Conservation (phyloP, 225 moss, liverwort and hornwort species). For the Sphagnum tenellum region DNA sequence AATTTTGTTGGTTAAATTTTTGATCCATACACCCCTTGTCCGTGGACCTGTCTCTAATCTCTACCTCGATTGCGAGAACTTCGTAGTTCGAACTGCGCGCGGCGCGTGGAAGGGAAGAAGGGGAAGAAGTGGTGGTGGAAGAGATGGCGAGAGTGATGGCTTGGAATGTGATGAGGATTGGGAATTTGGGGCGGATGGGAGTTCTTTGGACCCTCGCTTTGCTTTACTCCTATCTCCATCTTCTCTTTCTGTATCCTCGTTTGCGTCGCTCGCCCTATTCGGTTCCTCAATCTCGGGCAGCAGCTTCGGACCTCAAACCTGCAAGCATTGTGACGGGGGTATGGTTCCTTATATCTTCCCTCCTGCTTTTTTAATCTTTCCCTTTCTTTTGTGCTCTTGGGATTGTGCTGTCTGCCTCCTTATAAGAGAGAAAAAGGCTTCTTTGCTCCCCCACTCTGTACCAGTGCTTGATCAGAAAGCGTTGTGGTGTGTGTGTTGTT, state of each 20-base stretch:
- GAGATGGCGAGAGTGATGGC: background rate
- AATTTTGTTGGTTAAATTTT: too few species aligned
- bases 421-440: background rate
- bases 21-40: too few species aligned
- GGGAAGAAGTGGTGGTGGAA: background rate
- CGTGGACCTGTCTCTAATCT: too few species aligned
- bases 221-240: slow-evolving; percentile 42
- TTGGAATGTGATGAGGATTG: slow-evolving; percentile 35
- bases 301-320: slow-evolving; percentile 13
- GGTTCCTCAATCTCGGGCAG: slow-evolving; percentile 7
- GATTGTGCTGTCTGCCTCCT: slow-evolving; percentile 8
- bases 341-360: background rate
- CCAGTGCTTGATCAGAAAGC: background rate
- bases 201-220: slow-evolving; percentile 56
- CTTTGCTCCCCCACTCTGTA: background rate
- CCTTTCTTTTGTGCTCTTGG: background rate
- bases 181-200: slow-evolving; percentile 59
- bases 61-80: too few species aligned
- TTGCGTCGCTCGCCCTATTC: slow-evolving; percentile 17
- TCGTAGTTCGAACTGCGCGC: background rate
- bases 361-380: background rate
- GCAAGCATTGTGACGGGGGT: slow-evolving; percentile 51
- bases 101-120: background rate
- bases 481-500: background rate
- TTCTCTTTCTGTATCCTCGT: slow-evolving; percentile 16